phyloP scores from a whole-genome alignment of 306 rosid species.

The Quercus mongolica region DNA sequence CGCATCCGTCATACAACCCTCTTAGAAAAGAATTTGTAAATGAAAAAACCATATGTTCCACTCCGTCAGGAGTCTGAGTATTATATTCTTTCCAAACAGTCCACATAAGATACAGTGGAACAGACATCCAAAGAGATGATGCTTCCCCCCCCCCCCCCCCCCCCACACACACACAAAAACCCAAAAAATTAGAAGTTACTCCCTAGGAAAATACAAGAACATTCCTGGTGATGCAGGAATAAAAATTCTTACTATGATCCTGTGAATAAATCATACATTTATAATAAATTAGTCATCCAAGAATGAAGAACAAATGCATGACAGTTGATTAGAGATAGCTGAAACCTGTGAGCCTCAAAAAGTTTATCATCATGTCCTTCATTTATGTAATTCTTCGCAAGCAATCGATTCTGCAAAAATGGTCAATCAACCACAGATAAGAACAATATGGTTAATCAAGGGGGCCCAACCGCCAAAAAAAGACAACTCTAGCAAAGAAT shows the following conservation, averaged over 20 bases:
- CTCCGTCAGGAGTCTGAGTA: too few species aligned
- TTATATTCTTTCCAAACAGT: too few species aligned
- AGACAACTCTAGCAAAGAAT: slow-evolving; percentile 3
- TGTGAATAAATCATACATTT: background rate
- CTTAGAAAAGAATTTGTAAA: too few species aligned
- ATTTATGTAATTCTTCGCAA: slow-evolving; percentile 85
- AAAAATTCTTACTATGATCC: background rate
- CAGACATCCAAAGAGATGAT: too few species aligned
- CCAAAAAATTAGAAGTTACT: background rate
- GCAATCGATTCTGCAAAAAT: slow-evolving; percentile 77
- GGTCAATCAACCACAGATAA: slow-evolving; percentile 1
- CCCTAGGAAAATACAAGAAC: background rate
- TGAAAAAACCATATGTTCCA: too few species aligned
- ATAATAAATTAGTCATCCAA: background rate
- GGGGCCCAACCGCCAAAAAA: background rate
- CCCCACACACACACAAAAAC: too few species aligned
- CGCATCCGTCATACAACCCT: too few species aligned
- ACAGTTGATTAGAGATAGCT: slow-evolving; percentile 16
- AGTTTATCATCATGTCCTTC: slow-evolving; percentile 86
- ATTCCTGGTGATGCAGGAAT: background rate
- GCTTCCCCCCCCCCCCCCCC: too few species aligned
- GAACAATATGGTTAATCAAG: background rate
- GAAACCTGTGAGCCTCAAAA: slow-evolving; percentile 85
- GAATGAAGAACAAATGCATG: slow-evolving; percentile 6
- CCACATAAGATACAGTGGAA: too few species aligned